Base-by-base conservation (phyloP, 2,329 filamentous ascomycete genomes). In the Aspergillus sp. region DNA sequence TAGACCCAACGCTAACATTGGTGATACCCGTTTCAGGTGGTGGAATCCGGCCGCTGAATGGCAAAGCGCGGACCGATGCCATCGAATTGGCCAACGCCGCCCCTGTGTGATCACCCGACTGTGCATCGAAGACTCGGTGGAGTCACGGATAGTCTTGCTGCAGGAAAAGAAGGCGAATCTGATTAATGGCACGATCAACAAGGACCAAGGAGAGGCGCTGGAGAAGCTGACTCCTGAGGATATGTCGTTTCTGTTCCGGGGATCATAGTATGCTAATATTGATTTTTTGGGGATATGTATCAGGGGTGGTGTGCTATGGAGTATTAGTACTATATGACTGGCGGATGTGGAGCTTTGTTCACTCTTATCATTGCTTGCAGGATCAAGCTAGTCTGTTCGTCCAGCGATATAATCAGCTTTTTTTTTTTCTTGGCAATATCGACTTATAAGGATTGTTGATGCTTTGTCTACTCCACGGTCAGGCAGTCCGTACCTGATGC, bases 11-110 rank as follows among this genome's bases (percentile, higher is more conserved):
- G 30, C 47, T 53, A 41, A 66, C 19, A 19, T 36, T n/a, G 9
- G 26, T 66, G 56, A 71, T 44, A 12, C 4, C 28, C 49, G 30
- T 51, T 33, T 55, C 19, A 89, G 86, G 57, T 97, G 93, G 93
- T 98, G 93, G 93, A 97, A 97, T 57, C 93, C 93, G n/a, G 90
- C 90, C n/a, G 91, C 91, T 0, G 93, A 98, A 71, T 98, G 93
- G 93, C 93, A 98, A 70, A 93, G 86, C 51, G 93, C 93, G 2
- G 93, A 98, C 65, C 80, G 87, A 54, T 89, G 86, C 62, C 93
- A 97, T 69, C 89, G 93, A 47, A 98, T 97, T 57, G 93, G 93
- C 30, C 93, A 98, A 72, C 87, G 83, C 41, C 85, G 93, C 5
- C 91, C 91, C 29, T 97, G 93, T 64, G 88, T 88, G 33, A 94